Base-by-base conservation (phyloP, 2,329 filamentous ascomycete species). In the Ophiostoma angusticollis region DNA sequence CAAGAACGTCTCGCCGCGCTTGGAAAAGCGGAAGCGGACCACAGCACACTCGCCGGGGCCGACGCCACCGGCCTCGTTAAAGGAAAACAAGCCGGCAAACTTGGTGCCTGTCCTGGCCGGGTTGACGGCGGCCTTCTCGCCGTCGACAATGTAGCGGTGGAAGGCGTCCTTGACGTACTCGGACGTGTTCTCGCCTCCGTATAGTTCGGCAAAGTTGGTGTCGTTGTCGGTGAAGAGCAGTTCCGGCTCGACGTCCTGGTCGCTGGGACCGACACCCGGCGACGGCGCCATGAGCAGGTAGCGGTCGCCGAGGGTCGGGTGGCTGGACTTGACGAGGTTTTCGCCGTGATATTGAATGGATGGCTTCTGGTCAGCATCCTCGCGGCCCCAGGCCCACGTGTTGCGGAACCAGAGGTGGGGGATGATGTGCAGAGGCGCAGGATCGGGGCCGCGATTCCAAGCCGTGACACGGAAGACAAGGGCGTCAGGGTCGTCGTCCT, bases 341-440 rank as follows among this genome's bases (percentile, higher is more conserved):
- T 81, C 74, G 18, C 68, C 72, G 19, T 77, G 62, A 46, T 76
- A 69, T 37, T 69, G 65, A 45, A 95, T 81, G n/a, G 68, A 75
- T 0, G 89, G 91, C 61, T 93, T 94, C 57, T 79, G 78, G 36
- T 81, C 74, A 22, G 69, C 64, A 9, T 75, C 58, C 53, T 94
- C 84, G 46, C 81, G 74, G 17, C 87, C 89, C 89, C 89, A 96
- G 28, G 82, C 75, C 91, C 91, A 96, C 3, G 87, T 95, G 58
- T 96, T 96, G 47, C 89, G 78, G 66, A 95, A 96, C 85, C 87
- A 95, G 37, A 94, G 76, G 44, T 96, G 91, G 8, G 89, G 89
- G 31, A 95, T 67, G 52, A 96, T 94, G 59, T 96, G 91, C 39
- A 96, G 65, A 17, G 86, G 87, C 12, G 91, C 89, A 12, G 84